Percentiles rank a stretch among this genome's conserved stretches.
These are phyloP conservation scores for Ogataea populi-albae DNA, from an alignment of 805 yeast species.

Conservation along the genomic window DNA sequence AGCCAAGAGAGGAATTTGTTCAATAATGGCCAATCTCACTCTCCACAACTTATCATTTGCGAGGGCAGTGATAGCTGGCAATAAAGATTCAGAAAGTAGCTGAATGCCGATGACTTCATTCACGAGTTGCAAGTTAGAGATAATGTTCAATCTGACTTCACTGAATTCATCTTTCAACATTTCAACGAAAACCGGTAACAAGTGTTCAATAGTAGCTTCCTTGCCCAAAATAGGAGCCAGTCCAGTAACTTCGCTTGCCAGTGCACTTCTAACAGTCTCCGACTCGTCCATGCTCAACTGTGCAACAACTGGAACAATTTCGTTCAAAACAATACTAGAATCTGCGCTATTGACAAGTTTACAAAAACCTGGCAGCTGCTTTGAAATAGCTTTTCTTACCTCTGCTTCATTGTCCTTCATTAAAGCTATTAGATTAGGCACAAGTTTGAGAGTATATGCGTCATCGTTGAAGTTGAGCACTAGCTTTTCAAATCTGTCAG, in stretches of 20 bases:
- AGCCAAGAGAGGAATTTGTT: constrained; percentile 92
- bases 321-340: constrained; percentile 53
- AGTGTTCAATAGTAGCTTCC: constrained; percentile 74
- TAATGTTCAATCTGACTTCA: constrained; percentile 91
- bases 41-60: constrained; percentile 98
- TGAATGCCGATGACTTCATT: constrained; percentile 94
- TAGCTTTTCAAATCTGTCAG: constrained; percentile 82
- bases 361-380: constrained; percentile 80
- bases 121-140: constrained; percentile 85
- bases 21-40: constrained; percentile 93
- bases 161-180: constrained; percentile 98
- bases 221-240: constrained; percentile 83
- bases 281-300: constrained; percentile 85
- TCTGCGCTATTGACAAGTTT: constrained; percentile 42
- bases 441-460: constrained; percentile 55
- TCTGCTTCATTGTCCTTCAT: constrained; percentile 95
- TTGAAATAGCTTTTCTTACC: constrained; percentile 91
- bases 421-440: constrained; percentile 68
- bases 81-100: constrained; percentile 74
- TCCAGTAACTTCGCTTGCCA: constrained; percentile 84
- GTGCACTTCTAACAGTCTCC: constrained; percentile 88
- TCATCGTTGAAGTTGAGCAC: constrained; percentile 61
- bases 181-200: constrained; percentile 82
- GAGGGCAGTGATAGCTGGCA: constrained; percentile 94
- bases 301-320: constrained; percentile 79